Evolutionary conservation across 495 filamentous ascomycete species (phyloP), one percentile per base, ranked within the genome.

Genomic region (Lophiostoma macrostomum): DNA sequence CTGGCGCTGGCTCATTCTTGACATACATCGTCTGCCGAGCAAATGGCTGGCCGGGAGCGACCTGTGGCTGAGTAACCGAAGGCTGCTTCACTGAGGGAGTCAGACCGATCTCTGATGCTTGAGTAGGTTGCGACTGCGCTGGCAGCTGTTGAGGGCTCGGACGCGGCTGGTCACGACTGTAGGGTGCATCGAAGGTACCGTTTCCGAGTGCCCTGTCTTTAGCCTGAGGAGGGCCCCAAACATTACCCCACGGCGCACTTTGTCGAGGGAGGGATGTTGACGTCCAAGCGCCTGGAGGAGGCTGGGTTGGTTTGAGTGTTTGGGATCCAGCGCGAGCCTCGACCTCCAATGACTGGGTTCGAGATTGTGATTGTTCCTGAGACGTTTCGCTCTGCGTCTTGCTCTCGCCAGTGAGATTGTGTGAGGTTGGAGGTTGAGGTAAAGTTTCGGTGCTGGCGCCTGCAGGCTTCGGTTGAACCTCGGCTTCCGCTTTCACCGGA

Each of bases 131-230:
- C 8, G 60, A 13, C 35, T 55, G 56, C 12, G 43, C 36, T 29
- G 47, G 42, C 10, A 46, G 36, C 22, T 56, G 58, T n/a, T 61
- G 58, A 4, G 51, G 19, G 8, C 37, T 48, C 28, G 52, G 27
- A 8, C 46, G 58, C 20, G 53, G 47, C 25, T 56, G 64, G 3
- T 48, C 54, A n/a, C 53, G 54, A 25, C 29, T 57, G 53, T 62
- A 61, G 41, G 47, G 40, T 24, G 57, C 59, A n/a, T 67, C 64
- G 50, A 73, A 73, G 0, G 70, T 70, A 16, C 69, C 69, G 53
- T 71, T 73, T 35, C 70, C 70, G 28, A 73, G 63, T 13, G 63
- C 64, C 35, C 59, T 42, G 28, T 63, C 57, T 31, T 52, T 50
- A 13, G 40, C 19, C 13, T 60, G 53, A 29, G 70, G 64, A 11